These are phyloP conservation scores for Tranzscheliella williamsii DNA, from an alignment of 1,284 basidiomycete genomes.

Conservation along the genomic window DNA sequence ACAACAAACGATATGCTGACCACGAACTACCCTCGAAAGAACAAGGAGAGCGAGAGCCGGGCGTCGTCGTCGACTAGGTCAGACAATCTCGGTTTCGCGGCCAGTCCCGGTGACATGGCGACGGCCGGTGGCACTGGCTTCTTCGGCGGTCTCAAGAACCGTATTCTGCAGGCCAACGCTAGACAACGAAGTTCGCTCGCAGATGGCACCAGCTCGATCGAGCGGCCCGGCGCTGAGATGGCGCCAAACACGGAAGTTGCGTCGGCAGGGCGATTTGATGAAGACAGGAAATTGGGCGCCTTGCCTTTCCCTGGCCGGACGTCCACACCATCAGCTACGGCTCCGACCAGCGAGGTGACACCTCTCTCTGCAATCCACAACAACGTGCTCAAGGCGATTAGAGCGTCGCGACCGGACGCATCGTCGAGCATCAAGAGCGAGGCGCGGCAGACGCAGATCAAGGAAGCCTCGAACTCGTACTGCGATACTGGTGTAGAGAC, in stretches of 20 bases:
- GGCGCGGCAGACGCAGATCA: conserved; percentile 59
- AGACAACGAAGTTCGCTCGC: conserved; percentile 44
- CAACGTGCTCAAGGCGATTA: conserved; percentile 59
- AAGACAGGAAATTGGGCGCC: too few relatives aligned
- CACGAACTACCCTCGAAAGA: conserved; percentile 42
- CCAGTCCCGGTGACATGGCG: background rate
- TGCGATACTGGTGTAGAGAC: conserved; percentile 61
- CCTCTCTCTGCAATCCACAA: conserved; percentile 58
- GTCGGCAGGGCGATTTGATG: conserved; percentile 19
- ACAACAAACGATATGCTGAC: conserved; percentile 55
- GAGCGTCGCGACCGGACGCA: conserved; percentile 61
- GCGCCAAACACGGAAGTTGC: too few relatives aligned
- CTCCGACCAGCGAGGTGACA: conserved; percentile 46
- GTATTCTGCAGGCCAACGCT: conserved; percentile 18
- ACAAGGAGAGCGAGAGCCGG: conserved; percentile 18
- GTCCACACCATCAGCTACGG: conserved; percentile 17
- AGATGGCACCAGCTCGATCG: conserved; percentile 49
- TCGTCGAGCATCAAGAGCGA: conserved; percentile 58
- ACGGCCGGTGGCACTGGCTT: conserved; percentile 16
- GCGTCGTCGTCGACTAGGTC: conserved; percentile 8
- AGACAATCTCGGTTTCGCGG: too few relatives aligned
- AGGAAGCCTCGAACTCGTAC: conserved; percentile 60
- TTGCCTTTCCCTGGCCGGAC: too few relatives aligned
- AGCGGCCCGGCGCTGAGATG: conserved; percentile 13
- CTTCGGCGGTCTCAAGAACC: conserved; percentile 39